These are phyloP conservation scores for Paulownia fortunei DNA, from an alignment of 257 asterid species.

Conservation along the genomic window DNA sequence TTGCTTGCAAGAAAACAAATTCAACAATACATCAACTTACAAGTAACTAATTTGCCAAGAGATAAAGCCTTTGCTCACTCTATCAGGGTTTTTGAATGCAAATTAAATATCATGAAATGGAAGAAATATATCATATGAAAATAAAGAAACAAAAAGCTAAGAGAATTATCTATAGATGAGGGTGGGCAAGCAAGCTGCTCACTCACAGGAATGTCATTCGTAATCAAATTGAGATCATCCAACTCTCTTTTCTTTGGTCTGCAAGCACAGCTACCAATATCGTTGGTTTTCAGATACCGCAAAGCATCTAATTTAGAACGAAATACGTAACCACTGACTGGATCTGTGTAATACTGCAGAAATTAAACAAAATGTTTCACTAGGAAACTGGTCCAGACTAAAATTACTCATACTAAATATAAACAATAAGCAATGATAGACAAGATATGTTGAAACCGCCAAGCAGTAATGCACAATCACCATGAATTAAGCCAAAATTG, in stretches of 20 bases:
- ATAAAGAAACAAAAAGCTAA: constrained; percentile 14
- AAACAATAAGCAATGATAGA: background rate
- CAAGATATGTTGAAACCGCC: background rate
- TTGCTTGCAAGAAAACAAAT: background rate
- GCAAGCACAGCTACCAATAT: constrained; percentile 50
- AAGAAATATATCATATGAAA: constrained; percentile 17
- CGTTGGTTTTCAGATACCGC: constrained; percentile 64
- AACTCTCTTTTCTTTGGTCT: constrained; percentile 52
- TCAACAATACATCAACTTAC: background rate
- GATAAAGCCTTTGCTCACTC: background rate
- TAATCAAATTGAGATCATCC: constrained; percentile 23
- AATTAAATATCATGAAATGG: background rate
- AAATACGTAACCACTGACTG: constrained; percentile 61
- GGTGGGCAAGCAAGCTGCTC: constrained; percentile 25
- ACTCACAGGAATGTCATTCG: constrained; percentile 54
- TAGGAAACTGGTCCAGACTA: background rate
- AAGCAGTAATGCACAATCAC: background rate
- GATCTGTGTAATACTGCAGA: constrained; percentile 71
- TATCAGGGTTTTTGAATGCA: background rate
- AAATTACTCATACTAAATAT: background rate
- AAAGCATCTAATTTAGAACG: constrained; percentile 67
- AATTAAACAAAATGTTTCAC: constrained; percentile 5
- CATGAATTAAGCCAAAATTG: background rate
- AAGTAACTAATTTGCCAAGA: background rate
- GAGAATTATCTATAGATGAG: constrained; percentile 13